These are phyloP conservation scores for Fusarium chlamydosporum DNA, from an alignment of 2,329 filamentous ascomycete species.

Conservation along the genomic window DNA sequence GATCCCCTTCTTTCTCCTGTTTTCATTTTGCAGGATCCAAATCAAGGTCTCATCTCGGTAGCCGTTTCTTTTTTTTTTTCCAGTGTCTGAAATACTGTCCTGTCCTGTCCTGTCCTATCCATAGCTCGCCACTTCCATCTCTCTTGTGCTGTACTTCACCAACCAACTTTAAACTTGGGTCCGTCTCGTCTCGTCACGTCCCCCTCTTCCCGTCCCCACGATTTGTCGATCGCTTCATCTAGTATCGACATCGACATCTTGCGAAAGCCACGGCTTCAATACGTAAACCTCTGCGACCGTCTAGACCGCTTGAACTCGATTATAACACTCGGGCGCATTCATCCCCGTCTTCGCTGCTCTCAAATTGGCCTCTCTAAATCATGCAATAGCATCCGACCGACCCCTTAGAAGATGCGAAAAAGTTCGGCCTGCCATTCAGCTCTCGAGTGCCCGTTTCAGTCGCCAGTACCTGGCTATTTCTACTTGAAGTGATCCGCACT, in stretches of 20 bases:
- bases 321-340: slow-evolving; percentile 14
- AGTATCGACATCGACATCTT: slow-evolving; percentile 13
- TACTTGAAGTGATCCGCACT: slow-evolving; percentile 39
- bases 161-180: slow-evolving; percentile 35
- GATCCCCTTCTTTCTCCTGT: slow-evolving; percentile 20
- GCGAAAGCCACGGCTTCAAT: slow-evolving; percentile 1
- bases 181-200: slow-evolving; percentile 11
- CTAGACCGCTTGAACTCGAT: slow-evolving; percentile 4
- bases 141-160: slow-evolving; percentile 12
- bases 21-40: slow-evolving; percentile 6
- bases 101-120: too few species aligned
- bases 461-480: slow-evolving; percentile 32
- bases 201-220: slow-evolving; percentile 37
- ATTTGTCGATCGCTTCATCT: slow-evolving; percentile 37
- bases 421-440: slow-evolving; percentile 35
- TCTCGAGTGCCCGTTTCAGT: slow-evolving; percentile 44
- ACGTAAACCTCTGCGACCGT: slow-evolving; percentile 1
- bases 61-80: slow-evolving; percentile 22
- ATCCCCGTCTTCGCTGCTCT: background rate
- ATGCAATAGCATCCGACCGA: slow-evolving; percentile 49
- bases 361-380: slow-evolving; percentile 23
- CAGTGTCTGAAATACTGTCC: background rate
- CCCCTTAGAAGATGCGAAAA: slow-evolving; percentile 50
- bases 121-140: slow-evolving; percentile 11
- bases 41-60: slow-evolving; percentile 17